A percentile compares a stretch with the other conserved stretches of the same genome.
These are phyloP conservation scores for Tothia fuscella DNA, from an alignment of 2,329 filamentous ascomycete genomes.

Conservation along the genomic window DNA sequence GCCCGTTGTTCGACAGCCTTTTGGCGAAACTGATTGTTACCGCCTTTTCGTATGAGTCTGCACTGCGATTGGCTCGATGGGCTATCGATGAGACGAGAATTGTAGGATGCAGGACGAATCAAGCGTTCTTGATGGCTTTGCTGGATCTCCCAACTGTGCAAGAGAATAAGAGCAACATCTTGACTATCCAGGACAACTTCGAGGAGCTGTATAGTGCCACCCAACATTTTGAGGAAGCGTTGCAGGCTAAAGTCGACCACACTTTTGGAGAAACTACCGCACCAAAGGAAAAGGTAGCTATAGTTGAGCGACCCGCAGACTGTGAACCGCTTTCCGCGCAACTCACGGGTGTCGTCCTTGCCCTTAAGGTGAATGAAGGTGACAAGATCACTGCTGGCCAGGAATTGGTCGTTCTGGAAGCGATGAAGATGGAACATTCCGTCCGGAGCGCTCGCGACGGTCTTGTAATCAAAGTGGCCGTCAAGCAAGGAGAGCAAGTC, in stretches of 20 bases:
- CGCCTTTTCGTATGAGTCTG: conserved; percentile 37
- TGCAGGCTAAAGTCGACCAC: conserved; percentile 27
- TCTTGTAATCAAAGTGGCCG: not conserved
- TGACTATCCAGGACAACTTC: conserved; percentile 35
- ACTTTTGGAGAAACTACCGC: conserved; percentile 23
- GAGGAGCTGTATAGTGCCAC: conserved; percentile 31
- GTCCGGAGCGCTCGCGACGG: not conserved
- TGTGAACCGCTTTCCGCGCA: conserved; percentile 42
- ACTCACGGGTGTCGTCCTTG: conserved; percentile 47
- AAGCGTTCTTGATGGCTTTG: not conserved
- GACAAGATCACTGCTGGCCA: conserved; percentile 42
- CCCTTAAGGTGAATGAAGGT: conserved; percentile 44
- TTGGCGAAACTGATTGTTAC: conserved; percentile 48
- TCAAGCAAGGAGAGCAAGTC: not conserved
- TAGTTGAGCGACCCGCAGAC: conserved; percentile 34
- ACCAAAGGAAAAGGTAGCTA: conserved; percentile 40
- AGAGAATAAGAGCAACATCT: conserved; percentile 42
- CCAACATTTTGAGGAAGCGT: conserved; percentile 45
- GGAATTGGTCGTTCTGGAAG: conserved; percentile 47
- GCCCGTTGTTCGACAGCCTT: conserved; percentile 46
- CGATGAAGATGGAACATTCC: conserved; percentile 53
- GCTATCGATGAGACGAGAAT: conserved; percentile 44
- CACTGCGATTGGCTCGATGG: conserved; percentile 40
- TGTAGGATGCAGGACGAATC: conserved; percentile 46
- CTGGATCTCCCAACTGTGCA: conserved; percentile 18